phyloP scores from a whole-genome alignment of 2,329 filamentous ascomycete species.

The Coleophoma cylindrospora region DNA sequence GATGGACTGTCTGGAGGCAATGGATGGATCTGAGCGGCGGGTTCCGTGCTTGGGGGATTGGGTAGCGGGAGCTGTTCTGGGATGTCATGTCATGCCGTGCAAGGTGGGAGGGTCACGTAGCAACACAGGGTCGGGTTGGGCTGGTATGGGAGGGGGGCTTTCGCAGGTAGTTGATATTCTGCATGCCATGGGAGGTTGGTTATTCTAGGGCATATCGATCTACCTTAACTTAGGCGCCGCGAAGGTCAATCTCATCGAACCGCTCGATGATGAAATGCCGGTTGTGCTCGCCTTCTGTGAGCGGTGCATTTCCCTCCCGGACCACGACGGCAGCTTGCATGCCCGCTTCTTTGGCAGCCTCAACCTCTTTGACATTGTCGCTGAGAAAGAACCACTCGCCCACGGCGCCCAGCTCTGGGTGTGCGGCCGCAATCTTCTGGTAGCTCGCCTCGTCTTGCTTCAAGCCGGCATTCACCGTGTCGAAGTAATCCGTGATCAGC shows the following conservation, averaged over 20 bases:
- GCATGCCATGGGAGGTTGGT: no score
- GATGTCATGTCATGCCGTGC: no score
- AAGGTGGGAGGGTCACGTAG: no score
- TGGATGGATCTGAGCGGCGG: no score
- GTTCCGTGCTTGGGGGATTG: no score
- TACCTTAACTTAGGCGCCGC: constrained; percentile 1
- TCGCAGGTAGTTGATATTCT: no score
- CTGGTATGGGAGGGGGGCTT: no score
- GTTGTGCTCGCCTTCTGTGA: constrained; percentile 43
- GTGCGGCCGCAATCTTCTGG: constrained; percentile 24
- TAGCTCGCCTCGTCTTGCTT: constrained; percentile 69
- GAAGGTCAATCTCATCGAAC: constrained; percentile 18
- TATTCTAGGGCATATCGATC: no score
- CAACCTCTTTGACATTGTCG: constrained; percentile 69
- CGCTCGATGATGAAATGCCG: constrained; percentile 18
- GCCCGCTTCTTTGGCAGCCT: constrained; percentile 56
- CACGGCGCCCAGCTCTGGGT: constrained; percentile 35
- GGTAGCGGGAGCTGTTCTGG: no score
- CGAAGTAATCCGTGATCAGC: constrained; percentile 64
- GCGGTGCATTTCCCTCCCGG: constrained; percentile 65
- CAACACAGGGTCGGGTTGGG: no score
- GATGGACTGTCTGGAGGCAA: no score
- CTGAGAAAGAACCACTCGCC: constrained; percentile 71
- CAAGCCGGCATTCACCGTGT: constrained; percentile 74
- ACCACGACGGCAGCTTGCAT: constrained; percentile 58